Evolutionary conservation across 2,329 filamentous ascomycete species (phyloP), one percentile per base, ranked within the genome.

Genomic region (Cordyceps fumosorosea): DNA sequence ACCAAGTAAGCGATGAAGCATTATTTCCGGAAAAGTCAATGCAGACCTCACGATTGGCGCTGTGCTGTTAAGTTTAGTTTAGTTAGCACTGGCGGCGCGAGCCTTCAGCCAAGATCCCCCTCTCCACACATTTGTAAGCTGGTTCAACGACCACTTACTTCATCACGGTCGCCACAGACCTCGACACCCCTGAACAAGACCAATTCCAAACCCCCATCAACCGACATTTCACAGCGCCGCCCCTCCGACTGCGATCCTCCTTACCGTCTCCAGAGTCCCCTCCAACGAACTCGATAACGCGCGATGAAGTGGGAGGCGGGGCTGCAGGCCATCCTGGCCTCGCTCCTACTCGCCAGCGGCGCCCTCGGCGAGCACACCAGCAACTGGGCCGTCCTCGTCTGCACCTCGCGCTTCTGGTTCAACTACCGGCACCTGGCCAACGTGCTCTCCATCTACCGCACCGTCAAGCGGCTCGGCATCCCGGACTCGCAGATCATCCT

Each of bases 331-430:
- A 74, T 84, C 60, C 70, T 83, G 69, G 79, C 76, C 52, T 75
- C 79, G 47, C 69, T 78, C 63, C 69, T 84, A 62, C 72, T 86
- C 53, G 73, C 77, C 61, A 73, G 80, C 10, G 69, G 70, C 26
- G 76, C 80, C 63, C 77, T 81, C 32, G 84, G 86, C 67, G 89
- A 93, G 69, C 95, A 99, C 78, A 99, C 95, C 18, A 97, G 91
- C 73, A 99, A 99, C 78, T 99, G 95, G 95, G 95, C 95, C 11
- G 95, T 99, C 65, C 87, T 99, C n/a, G 95, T 99, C 63, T 95
- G 90, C 67, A 99, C 95, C 6, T 99, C 95, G 59, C 90, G 95
- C 60, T 99, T 99, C 82, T 99, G 95, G 95, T 99, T 99, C 86
- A 99, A 99, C 79, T 99, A 99, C 77, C 90, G 95, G 63, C 95